Conservation (phyloP, 495 filamentous ascomycete genomes). For the Podospora pseudopauciseta region DNA sequence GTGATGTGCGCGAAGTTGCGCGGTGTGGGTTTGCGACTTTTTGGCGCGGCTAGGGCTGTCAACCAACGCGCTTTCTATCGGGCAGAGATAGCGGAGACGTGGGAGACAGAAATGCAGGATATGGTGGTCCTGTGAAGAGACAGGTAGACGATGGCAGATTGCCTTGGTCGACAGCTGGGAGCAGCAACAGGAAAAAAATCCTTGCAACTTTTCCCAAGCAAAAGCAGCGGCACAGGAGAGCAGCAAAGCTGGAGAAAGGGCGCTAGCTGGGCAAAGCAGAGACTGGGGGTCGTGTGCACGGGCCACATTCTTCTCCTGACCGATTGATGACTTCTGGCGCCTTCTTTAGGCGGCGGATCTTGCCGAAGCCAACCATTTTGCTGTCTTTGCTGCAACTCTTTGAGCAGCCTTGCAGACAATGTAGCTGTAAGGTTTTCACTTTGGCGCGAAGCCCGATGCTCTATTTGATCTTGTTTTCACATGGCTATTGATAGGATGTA, state of each 20-base stretch:
- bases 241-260: constrained; percentile 11
- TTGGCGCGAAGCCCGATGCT: neutral
- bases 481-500: neutral
- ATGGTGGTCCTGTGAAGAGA: constrained; percentile 12
- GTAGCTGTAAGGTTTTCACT: neutral
- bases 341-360: neutral
- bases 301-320: constrained; percentile 10
- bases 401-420: neutral
- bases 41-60: constrained; percentile 10
- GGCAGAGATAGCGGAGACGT: neutral
- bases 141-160: constrained; percentile 17
- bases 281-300: constrained; percentile 11
- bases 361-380: neutral
- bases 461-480: neutral
- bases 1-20: constrained; percentile 8
- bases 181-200: constrained; percentile 10
- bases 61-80: constrained; percentile 10
- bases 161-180: constrained; percentile 11
- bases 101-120: constrained; percentile 4
- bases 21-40: constrained; percentile 5
- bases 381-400: neutral
- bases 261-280: constrained; percentile 16
- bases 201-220: neutral
- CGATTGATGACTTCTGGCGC: constrained; percentile 12
- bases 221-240: constrained; percentile 13